These are phyloP conservation scores for Fusarium napiforme DNA, from an alignment of 2,329 filamentous ascomycete species.

Conservation along the genomic window DNA sequence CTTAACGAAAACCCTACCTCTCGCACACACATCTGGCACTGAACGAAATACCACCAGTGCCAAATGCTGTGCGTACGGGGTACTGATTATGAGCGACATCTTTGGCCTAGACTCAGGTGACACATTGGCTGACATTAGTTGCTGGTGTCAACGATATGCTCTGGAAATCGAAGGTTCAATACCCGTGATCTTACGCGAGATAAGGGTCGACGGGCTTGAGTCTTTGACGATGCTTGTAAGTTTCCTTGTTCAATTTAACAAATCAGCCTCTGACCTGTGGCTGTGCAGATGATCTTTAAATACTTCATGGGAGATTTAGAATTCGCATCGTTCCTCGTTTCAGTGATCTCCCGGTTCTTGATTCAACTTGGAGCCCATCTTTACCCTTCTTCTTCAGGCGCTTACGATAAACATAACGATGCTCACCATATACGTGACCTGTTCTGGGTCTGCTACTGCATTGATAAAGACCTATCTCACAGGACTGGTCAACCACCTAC, in stretches of 20 bases:
- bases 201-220: neutral
- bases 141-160: neutral
- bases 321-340: neutral
- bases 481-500: neutral
- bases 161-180: neutral
- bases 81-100: neutral
- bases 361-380: neutral
- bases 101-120: neutral
- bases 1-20: no score
- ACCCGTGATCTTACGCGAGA: neutral
- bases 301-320: constrained; percentile 1
- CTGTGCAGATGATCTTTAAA: neutral
- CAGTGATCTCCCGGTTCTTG: neutral
- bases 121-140: neutral
- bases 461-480: constrained; percentile 15
- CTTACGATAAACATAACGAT: neutral
- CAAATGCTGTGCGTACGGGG: neutral
- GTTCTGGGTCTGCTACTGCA: constrained; percentile 25
- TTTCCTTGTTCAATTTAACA: no score
- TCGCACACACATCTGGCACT: neutral
- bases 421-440: neutral
- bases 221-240: neutral
- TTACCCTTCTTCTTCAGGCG: rapidly evolving
- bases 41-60: rapidly evolving
- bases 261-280: rapidly evolving